Evolutionary conservation across 2,329 filamentous ascomycete species (phyloP).

Genomic region (Aspergillus aculeatus): DNA sequence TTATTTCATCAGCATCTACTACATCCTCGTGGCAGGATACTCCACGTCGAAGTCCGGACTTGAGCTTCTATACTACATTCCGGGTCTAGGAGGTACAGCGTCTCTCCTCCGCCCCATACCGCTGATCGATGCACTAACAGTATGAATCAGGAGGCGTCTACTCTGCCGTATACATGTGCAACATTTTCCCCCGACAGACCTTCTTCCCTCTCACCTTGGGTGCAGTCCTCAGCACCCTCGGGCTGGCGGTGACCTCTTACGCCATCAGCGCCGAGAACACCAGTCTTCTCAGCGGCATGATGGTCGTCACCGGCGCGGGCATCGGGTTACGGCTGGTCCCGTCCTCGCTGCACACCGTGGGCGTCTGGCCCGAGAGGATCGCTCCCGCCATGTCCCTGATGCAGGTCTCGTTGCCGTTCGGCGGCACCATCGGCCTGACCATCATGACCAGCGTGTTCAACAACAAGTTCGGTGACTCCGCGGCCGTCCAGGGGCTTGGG

Average conservation of each 20-base stretch:
- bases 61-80: constrained; percentile 63
- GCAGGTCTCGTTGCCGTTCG: constrained; percentile 60
- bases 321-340: constrained; percentile 67
- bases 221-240: constrained; percentile 56
- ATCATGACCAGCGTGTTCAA: constrained; percentile 70
- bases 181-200: constrained; percentile 61
- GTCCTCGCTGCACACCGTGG: constrained; percentile 61
- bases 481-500: constrained; percentile 30
- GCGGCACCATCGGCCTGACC: constrained; percentile 64
- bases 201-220: constrained; percentile 59
- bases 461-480: constrained; percentile 48
- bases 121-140: background rate
- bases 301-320: constrained; percentile 63
- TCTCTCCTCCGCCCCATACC: background rate
- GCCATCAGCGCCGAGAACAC: constrained; percentile 53
- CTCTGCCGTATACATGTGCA: constrained; percentile 59
- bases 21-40: constrained; percentile 60
- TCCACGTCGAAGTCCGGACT: constrained; percentile 52
- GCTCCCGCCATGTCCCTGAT: constrained; percentile 61
- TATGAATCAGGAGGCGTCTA: constrained; percentile 51
- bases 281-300: constrained; percentile 62
- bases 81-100: constrained; percentile 57
- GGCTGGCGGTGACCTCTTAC: constrained; percentile 58
- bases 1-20: constrained; percentile 69
- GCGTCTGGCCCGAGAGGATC: constrained; percentile 58